Percentiles rank a stretch among this genome's conserved stretches.
phyloP scores from a whole-genome alignment of 2,329 filamentous ascomycete species.

The Lasiodiplodia gonubiensis region DNA sequence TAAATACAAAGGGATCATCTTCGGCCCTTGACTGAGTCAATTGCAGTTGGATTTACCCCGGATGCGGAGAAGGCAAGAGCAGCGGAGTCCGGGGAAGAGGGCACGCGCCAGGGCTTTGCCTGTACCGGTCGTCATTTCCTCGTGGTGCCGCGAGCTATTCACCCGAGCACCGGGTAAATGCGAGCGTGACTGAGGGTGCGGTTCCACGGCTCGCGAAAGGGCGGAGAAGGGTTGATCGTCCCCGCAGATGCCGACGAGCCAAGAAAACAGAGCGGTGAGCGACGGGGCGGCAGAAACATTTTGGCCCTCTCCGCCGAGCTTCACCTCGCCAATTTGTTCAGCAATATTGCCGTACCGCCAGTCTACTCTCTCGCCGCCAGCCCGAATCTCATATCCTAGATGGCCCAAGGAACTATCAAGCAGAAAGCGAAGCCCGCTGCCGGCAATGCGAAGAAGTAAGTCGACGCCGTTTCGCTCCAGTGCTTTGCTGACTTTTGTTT shows the following conservation, averaged over 20 bases:
- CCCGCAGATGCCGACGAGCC: neutral
- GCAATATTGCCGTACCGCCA: neutral
- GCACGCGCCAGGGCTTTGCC: neutral
- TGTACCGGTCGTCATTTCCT: neutral
- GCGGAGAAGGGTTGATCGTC: constrained; percentile 10
- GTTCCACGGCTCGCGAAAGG: constrained; percentile 6
- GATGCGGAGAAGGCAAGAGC: constrained; percentile 9
- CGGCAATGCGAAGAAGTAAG: constrained; percentile 19
- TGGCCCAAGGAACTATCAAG: constrained; percentile 58
- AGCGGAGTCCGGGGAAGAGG: neutral
- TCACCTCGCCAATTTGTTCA: neutral
- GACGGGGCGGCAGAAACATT: constrained; percentile 1
- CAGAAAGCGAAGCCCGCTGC: constrained; percentile 43
- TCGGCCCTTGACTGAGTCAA: constrained; percentile 2
- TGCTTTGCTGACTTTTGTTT: constrained; percentile 29
- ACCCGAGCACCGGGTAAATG: constrained; percentile 22
- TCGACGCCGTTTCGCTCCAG: constrained; percentile 32
- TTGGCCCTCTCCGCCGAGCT: neutral
- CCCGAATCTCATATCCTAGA: constrained; percentile 32
- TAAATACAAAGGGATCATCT: constrained; percentile 6
- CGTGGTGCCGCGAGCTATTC: neutral
- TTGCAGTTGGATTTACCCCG: constrained; percentile 13
- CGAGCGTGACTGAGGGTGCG: neutral
- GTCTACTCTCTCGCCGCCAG: neutral
- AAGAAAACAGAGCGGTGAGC: neutral